A percentile compares a stretch with the other conserved stretches of the same genome.
Conservation (phyloP, 768 basidiomycete genomes). For the Boletus huronensis region DNA sequence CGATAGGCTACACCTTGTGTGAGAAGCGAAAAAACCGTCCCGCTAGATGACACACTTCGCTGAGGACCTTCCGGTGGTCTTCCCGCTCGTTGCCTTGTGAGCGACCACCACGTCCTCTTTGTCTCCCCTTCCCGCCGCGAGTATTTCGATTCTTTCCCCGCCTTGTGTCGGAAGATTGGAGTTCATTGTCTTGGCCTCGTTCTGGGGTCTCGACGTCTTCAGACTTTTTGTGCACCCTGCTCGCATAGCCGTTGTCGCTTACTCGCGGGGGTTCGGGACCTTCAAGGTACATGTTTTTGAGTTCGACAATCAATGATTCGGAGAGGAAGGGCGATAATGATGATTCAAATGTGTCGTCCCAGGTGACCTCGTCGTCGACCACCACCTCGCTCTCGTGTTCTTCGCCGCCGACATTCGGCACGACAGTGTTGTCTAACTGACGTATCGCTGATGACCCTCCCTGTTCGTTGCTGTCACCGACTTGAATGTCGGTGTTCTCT, state of each 20-base stretch:
- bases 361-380: conserved; percentile 41
- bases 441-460: conserved; percentile 4
- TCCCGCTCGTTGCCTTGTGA: conserved; percentile 41
- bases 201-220: conserved; percentile 21
- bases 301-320: conserved; percentile 49
- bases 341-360: conserved; percentile 60
- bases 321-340: conserved; percentile 64
- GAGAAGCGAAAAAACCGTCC: conserved; percentile 13
- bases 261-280: conserved; percentile 75
- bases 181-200: conserved; percentile 16
- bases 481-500: conserved; percentile 11
- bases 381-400: not conserved
- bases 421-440: not conserved
- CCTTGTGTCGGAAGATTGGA: conserved; percentile 26
- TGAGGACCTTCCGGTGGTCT: conserved; percentile 73
- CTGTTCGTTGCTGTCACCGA: not conserved
- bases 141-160: conserved; percentile 41
- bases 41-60: conserved; percentile 59
- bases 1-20: conserved; percentile 60
- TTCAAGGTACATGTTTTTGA: conserved; percentile 77
- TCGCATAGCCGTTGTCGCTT: conserved; percentile 74
- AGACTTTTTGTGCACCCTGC: conserved; percentile 38
- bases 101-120: conserved; percentile 42
- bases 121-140: conserved; percentile 43
- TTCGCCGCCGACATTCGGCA: not conserved